Percentiles rank a stretch among this genome's conserved stretches.
These are phyloP conservation scores for Mesotaenium endlicherianum DNA, from an alignment of 139 green algal species.

Conservation along the genomic window DNA sequence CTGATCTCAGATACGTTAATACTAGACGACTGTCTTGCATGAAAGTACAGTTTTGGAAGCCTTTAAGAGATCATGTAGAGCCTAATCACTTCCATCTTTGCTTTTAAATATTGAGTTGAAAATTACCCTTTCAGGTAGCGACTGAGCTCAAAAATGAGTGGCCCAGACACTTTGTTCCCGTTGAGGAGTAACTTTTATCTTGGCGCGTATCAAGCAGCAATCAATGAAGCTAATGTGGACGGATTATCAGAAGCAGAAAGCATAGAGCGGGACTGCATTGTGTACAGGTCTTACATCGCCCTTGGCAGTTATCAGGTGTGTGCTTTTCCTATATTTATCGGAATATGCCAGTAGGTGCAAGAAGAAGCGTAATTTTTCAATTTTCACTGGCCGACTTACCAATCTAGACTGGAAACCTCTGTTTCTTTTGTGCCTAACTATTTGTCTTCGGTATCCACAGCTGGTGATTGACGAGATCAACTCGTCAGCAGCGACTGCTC, in stretches of 20 bases:
- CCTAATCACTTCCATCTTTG: too few species aligned
- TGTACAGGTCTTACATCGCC: constrained; percentile 94
- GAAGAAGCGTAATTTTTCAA: too few species aligned
- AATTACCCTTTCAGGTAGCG: too few species aligned
- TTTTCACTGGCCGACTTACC: too few species aligned
- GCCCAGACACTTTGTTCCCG: constrained; percentile 68
- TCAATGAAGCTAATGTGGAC: constrained; percentile 85
- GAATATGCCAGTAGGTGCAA: too few species aligned
- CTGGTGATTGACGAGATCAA: constrained; percentile 87
- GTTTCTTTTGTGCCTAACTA: background rate
- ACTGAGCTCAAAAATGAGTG: too few species aligned
- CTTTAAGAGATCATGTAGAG: too few species aligned
- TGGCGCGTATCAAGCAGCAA: constrained; percentile 85
- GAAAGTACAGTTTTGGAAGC: too few species aligned
- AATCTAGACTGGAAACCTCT: background rate
- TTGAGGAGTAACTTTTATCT: constrained; percentile 90
- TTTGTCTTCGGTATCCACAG: constrained; percentile 57
- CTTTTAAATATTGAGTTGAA: too few species aligned
- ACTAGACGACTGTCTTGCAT: too few species aligned
- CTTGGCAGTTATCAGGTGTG: constrained; percentile 86
- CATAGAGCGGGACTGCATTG: constrained; percentile 78
- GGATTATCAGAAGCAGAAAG: constrained; percentile 70
- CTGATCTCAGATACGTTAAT: too few species aligned
- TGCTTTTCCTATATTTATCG: too few species aligned
- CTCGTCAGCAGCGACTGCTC: constrained; percentile 64